These are phyloP conservation scores for Syncephalastrum racemosum DNA, from an alignment of 371 early-diverging fungal genomes.

Conservation along the genomic window DNA sequence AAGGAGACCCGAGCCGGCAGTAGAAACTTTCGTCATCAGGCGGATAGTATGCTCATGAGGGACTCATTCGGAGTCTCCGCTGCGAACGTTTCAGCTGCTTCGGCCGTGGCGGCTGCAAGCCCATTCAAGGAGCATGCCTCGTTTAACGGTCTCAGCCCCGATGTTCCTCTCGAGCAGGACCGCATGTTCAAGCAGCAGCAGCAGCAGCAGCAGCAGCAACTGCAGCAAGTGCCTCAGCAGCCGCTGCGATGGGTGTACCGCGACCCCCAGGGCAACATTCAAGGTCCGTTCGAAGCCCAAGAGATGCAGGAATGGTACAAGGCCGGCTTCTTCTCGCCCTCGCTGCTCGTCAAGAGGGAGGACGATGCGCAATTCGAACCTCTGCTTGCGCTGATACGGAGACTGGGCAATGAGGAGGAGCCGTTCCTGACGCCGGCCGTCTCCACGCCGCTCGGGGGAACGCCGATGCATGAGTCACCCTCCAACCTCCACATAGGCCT, in stretches of 20 bases:
- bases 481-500: slow-evolving; percentile 11
- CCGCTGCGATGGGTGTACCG: slow-evolving; percentile 75
- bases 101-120: neutral
- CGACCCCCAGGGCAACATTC: slow-evolving; percentile 76
- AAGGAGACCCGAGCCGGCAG: neutral
- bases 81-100: neutral
- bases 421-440: slow-evolving; percentile 56
- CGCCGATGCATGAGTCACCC: slow-evolving; percentile 10
- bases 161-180: neutral
- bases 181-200: slow-evolving; percentile 5
- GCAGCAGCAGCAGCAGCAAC: slow-evolving; percentile 7
- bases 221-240: slow-evolving; percentile 18
- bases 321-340: slow-evolving; percentile 75
- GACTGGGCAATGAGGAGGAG: slow-evolving; percentile 61
- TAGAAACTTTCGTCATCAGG: slow-evolving; percentile 14
- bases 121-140: slow-evolving; percentile 3
- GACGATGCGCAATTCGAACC: slow-evolving; percentile 72
- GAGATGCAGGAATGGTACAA: slow-evolving; percentile 90
- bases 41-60: slow-evolving; percentile 12
- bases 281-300: slow-evolving; percentile 78
- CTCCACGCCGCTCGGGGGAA: slow-evolving; percentile 1
- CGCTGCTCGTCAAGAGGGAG: slow-evolving; percentile 72
- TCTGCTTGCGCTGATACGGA: slow-evolving; percentile 58
- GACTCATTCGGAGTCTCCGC: slow-evolving; percentile 9
- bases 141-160: neutral